Evolutionary conservation across 768 basidiomycete species (phyloP), one percentile per base, ranked within the genome.

Genomic region (Hydnomerulius pinastri): DNA sequence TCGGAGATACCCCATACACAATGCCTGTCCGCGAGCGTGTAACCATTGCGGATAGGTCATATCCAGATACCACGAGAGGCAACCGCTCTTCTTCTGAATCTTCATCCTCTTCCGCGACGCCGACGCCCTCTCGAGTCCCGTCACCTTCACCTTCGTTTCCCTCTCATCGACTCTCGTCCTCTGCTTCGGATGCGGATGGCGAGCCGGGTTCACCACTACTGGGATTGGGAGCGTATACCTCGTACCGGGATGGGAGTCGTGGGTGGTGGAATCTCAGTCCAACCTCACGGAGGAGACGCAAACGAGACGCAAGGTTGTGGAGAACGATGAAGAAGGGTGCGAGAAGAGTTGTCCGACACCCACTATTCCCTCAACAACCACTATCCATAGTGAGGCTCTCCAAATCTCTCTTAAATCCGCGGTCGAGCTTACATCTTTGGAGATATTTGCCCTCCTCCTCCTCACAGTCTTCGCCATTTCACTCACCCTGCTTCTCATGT

Each of bases 401-500:
- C 20, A 23, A 42, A 41, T 38, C 32, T 17, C 33, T 37, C 43
- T 51, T 29, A 15, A 12, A 28, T 15, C 25, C 36, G 46, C 46
- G 15, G 44, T 46, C 35, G 59, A 54, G n/a, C 63, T 65, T 54
- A 66, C 48, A 65, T 35, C n/a, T 9, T 42, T 28, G 28, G 50
- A 87, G 86, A 72, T 88, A 56, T 76, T 90, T 50, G 77, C 86
- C 24, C 75, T 91, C 59, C 77, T 94, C 53, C 73, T 93, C 47
- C 79, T 96, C 61, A 85, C 86, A 45, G 74, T 85, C 55, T 86
- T 97, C 66, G 89, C 89, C 46, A 83, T 91, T 52, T 83, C 84
- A 53, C 76, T 95, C 60, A 95, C 94, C 25, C 81, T 94, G 52
- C 75, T 91, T 48, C 78, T 98, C 70, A 93, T 93, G 63, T 89